Percentiles rank a stretch among this genome's conserved stretches.
These are phyloP conservation scores for Kondoa malvinella DNA, from an alignment of 768 basidiomycete genomes.

Conservation along the genomic window DNA sequence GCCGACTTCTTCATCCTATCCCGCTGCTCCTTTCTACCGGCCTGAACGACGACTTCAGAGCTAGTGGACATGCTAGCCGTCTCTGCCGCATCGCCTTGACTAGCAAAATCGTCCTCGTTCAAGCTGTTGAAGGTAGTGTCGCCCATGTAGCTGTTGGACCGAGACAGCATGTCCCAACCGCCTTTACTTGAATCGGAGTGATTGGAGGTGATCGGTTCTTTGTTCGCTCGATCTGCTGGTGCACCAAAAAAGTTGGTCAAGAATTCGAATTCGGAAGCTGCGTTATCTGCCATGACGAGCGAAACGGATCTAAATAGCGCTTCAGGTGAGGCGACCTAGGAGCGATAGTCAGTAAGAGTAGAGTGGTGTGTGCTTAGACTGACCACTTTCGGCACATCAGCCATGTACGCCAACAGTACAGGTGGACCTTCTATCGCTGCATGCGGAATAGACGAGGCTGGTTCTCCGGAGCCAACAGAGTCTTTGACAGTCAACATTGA, in stretches of 20 bases:
- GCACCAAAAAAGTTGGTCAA: slow-evolving; percentile 61
- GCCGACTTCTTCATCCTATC: slow-evolving; percentile 27
- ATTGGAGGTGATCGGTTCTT: not conserved
- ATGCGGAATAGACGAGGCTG: not conserved
- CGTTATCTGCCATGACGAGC: slow-evolving; percentile 86
- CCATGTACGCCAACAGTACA: slow-evolving; percentile 69
- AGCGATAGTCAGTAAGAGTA: not conserved
- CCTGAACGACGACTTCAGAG: not conserved
- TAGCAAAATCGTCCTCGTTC: not conserved
- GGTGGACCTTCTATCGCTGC: slow-evolving; percentile 54
- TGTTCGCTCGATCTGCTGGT: slow-evolving; percentile 13
- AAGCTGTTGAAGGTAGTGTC: not conserved
- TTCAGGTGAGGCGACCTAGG: slow-evolving; percentile 64
- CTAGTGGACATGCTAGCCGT: not conserved
- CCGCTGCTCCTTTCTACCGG: slow-evolving; percentile 36
- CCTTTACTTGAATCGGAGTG: not conserved
- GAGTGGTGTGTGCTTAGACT: slow-evolving; percentile 20
- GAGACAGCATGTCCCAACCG: slow-evolving; percentile 6
- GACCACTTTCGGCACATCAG: slow-evolving; percentile 58
- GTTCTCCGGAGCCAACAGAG: not conserved
- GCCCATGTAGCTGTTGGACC: not conserved
- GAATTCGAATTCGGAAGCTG: slow-evolving; percentile 79
- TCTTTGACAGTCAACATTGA: not conserved
- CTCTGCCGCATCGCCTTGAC: not conserved
- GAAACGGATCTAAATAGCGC: slow-evolving; percentile 66